Percentiles rank a stretch among this genome's conserved stretches.
These are phyloP conservation scores for Emmonsiellopsis sp. DNA, from an alignment of 2,329 filamentous ascomycete genomes.

Conservation along the genomic window DNA sequence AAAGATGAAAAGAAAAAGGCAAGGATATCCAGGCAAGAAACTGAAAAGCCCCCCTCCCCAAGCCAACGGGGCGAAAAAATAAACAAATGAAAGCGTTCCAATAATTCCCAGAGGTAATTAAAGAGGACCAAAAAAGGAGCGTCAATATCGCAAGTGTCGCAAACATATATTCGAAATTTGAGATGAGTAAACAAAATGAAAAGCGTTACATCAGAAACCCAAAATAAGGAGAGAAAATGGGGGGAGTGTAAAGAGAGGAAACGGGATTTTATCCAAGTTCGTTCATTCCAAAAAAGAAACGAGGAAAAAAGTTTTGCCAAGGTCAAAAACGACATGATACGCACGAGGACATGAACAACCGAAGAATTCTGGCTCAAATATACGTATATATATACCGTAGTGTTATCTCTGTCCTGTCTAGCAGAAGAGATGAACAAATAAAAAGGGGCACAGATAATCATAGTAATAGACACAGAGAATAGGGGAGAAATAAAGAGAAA, in stretches of 20 bases:
- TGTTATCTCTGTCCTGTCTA: background rate
- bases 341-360: background rate
- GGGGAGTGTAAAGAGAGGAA: no score
- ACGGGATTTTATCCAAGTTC: no score
- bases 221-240: no score
- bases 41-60: background rate
- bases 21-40: background rate
- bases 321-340: background rate
- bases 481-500: background rate
- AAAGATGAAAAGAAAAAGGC: background rate
- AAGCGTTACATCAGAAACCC: no score
- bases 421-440: background rate
- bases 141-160: no score
- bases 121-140: no score
- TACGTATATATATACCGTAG: constrained; percentile 1
- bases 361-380: background rate
- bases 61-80: background rate
- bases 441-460: background rate
- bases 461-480: background rate
- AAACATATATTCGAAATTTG: no score
- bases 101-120: no score
- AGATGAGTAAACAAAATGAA: no score
- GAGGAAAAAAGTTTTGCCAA: no score
- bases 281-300: no score
- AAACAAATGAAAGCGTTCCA: background rate